Conservation (phyloP, 2,329 filamentous ascomycete genomes). For the Cladophialophora yegresii region DNA sequence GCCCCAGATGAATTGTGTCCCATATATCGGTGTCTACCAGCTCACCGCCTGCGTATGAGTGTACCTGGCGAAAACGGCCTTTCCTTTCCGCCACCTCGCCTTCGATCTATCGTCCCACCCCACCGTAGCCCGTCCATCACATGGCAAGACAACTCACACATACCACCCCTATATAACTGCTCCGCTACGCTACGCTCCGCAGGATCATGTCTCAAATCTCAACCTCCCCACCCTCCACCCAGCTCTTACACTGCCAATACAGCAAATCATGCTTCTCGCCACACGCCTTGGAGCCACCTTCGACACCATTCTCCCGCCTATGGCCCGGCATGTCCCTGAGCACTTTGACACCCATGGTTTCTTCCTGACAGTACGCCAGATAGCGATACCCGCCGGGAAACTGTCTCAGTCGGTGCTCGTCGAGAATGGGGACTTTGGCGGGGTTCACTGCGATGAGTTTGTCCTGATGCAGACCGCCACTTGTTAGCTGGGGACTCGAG, state of each 20-base stretch:
- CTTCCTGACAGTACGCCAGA: slow-evolving; percentile 50
- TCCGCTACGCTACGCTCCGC: too few species aligned
- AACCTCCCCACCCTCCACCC: slow-evolving; percentile 45
- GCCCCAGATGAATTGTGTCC: neutral
- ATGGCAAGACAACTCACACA: neutral
- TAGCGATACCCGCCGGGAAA: slow-evolving; percentile 52
- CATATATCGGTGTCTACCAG: neutral
- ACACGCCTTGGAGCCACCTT: slow-evolving; percentile 35
- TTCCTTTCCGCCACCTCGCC: neutral
- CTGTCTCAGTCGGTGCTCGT: slow-evolving; percentile 44
- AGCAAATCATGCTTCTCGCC: slow-evolving; percentile 51
- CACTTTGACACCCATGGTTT: slow-evolving; percentile 51
- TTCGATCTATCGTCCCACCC: too few species aligned
- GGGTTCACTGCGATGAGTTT: slow-evolving; percentile 53
- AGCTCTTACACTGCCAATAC: slow-evolving; percentile 49
- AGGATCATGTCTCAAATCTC: too few species aligned
- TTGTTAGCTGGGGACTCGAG: neutral
- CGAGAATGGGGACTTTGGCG: slow-evolving; percentile 45
- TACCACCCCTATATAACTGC: neutral
- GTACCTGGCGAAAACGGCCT: neutral
- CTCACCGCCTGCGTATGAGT: too few species aligned
- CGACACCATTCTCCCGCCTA: slow-evolving; percentile 23
- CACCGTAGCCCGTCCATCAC: neutral
- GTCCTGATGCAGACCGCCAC: slow-evolving; percentile 39
- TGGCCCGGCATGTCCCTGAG: slow-evolving; percentile 47